phyloP scores from a whole-genome alignment of 73 alveolate genomes.

The Symbiodinium pilosum region DNA sequence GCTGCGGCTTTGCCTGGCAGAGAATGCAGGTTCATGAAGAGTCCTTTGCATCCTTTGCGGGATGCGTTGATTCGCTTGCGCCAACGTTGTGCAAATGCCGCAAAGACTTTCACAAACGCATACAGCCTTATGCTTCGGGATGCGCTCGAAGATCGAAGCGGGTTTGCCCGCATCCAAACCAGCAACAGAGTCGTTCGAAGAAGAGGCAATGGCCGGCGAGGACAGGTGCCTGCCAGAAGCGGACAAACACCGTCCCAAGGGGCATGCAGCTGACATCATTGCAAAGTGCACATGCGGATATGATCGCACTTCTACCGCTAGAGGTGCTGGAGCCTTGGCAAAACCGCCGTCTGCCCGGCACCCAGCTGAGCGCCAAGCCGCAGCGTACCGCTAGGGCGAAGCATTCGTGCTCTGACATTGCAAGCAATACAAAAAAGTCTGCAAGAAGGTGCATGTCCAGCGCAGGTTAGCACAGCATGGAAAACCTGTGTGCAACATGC shows the following conservation, averaged over 20 bases:
- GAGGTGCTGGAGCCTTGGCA: not conserved
- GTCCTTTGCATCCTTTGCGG: too few species aligned
- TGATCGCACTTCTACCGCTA: not conserved
- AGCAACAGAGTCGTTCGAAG: not conserved
- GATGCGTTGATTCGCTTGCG: not conserved
- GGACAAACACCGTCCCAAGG: too few species aligned
- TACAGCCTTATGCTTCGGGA: not conserved
- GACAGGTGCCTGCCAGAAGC: conserved; percentile 5
- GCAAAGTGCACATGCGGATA: too few species aligned
- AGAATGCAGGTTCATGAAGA: not conserved
- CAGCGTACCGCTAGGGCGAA: not conserved
- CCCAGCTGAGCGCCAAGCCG: not conserved
- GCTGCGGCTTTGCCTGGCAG: not conserved
- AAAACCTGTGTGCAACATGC: too few species aligned
- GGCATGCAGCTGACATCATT: not conserved
- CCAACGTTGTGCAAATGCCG: too few species aligned
- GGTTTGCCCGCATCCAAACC: not conserved
- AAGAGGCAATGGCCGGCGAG: not conserved
- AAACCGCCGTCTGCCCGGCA: not conserved
- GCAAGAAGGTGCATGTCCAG: too few species aligned
- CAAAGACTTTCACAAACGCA: too few species aligned
- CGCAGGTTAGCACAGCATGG: too few species aligned
- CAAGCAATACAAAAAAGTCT: not conserved
- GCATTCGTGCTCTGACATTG: not conserved
- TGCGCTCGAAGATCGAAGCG: conserved; percentile 50